phyloP scores from a whole-genome alignment of 805 yeast genomes.

The Starmera pachycereana region DNA sequence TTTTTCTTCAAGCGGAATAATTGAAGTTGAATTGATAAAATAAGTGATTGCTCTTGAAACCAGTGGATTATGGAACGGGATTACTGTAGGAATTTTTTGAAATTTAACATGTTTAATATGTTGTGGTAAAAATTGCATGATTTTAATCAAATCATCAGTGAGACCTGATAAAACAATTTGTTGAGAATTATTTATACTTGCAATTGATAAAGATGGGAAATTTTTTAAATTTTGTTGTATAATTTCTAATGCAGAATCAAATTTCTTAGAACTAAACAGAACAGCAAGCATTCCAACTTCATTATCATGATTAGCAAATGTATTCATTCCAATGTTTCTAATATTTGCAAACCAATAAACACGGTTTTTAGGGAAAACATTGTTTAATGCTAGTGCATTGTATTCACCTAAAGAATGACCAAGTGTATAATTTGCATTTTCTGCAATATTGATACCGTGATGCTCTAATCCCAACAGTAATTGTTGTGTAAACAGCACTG shows the following conservation, averaged over 20 bases:
- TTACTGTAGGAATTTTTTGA: conserved; percentile 21
- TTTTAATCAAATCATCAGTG: conserved; percentile 5
- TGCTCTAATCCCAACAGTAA: conserved; percentile 3
- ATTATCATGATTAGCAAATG: conserved; percentile 10
- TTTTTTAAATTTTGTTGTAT: neutral
- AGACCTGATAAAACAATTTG: conserved; percentile 35
- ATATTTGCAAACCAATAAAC: conserved; percentile 18
- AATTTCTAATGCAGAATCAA: conserved; percentile 12
- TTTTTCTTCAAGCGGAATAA: conserved; percentile 3
- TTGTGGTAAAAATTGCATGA: conserved; percentile 8
- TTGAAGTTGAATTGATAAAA: too few relatives aligned
- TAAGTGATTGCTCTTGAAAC: too few relatives aligned
- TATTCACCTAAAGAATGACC: conserved; percentile 39
- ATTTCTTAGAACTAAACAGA: conserved; percentile 18
- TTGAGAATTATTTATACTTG: conserved; percentile 29
- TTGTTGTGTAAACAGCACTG: too few relatives aligned
- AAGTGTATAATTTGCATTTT: conserved; percentile 15
- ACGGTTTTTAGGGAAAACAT: conserved; percentile 14
- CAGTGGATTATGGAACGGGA: conserved; percentile 33
- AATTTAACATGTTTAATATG: conserved; percentile 11
- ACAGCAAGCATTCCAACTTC: conserved; percentile 23
- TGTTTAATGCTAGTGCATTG: conserved; percentile 24
- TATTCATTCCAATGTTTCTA: conserved; percentile 31
- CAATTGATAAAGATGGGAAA: conserved; percentile 20
- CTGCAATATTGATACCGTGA: conserved; percentile 14